Conservation (phyloP, 106 monocot species). For the Acanthochlamys bracteata region DNA sequence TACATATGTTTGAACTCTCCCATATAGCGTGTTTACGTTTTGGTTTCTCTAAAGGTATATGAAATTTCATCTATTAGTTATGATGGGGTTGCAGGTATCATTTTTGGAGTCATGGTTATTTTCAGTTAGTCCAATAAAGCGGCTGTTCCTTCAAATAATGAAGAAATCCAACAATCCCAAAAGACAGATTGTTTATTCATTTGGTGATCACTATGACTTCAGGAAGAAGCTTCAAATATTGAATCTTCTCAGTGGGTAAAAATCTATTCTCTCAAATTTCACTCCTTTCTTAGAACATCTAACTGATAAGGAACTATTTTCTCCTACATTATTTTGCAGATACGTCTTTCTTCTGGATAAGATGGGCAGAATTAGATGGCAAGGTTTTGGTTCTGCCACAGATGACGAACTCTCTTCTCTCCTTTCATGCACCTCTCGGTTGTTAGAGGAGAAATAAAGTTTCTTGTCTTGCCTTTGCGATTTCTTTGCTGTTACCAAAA, state of each 20-base stretch:
- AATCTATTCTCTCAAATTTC: neutral
- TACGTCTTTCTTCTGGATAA: constrained; percentile 80
- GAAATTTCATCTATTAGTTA: too few relatives aligned
- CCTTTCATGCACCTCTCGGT: constrained; percentile 45
- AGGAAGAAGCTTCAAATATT: constrained; percentile 77
- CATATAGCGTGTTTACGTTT: neutral
- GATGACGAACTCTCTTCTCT: constrained; percentile 69
- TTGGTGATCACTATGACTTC: constrained; percentile 90
- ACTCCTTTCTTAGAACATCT: neutral
- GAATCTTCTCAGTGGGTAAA: constrained; percentile 91
- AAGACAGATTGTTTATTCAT: constrained; percentile 58
- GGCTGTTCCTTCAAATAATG: constrained; percentile 58
- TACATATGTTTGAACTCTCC: too few relatives aligned
- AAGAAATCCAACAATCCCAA: constrained; percentile 49
- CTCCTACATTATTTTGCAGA: constrained; percentile 26
- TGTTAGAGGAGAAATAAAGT: constrained; percentile 56
- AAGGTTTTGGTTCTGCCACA: constrained; percentile 84
- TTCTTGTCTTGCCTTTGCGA: neutral
- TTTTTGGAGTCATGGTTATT: constrained; percentile 81
- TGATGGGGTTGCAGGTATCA: constrained; percentile 79
- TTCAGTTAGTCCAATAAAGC: constrained; percentile 49
- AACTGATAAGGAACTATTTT: neutral
- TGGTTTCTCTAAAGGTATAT: neutral
- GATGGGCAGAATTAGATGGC: constrained; percentile 85
- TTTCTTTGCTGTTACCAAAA: neutral